Conservation (phyloP, 148 eudicot genomes). For the Simmondsia chinensis region DNA sequence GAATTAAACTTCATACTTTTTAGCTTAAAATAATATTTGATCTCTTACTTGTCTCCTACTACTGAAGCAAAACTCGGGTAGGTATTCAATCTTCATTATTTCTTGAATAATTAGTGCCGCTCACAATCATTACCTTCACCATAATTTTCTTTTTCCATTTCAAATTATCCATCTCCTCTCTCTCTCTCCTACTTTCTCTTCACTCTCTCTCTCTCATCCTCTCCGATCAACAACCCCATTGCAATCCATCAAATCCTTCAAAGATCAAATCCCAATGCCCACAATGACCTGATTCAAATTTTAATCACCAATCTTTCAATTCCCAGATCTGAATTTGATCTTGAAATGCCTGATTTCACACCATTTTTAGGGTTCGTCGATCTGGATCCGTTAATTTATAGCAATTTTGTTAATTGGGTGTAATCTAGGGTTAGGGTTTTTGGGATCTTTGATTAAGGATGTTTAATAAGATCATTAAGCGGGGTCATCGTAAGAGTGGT, state of each 20-base stretch:
- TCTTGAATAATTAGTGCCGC: background rate
- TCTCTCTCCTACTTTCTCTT: constrained; percentile 2
- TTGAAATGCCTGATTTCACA: constrained; percentile 8
- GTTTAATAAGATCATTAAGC: constrained; percentile 67
- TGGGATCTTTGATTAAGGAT: constrained; percentile 19
- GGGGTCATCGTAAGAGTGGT: constrained; percentile 40
- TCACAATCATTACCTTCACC: background rate
- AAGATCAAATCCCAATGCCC: background rate
- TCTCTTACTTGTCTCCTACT: too few relatives aligned
- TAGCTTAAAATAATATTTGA: too few relatives aligned
- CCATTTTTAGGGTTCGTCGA: constrained; percentile 3
- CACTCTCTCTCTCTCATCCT: background rate
- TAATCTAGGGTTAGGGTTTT: constrained; percentile 31
- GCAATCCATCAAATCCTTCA: background rate
- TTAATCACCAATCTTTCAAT: too few relatives aligned
- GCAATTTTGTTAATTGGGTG: background rate
- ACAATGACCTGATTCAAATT: background rate
- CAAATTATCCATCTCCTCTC: background rate
- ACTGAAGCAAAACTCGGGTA: too few relatives aligned
- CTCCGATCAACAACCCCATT: constrained; percentile 3
- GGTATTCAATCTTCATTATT: background rate
- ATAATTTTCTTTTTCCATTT: background rate
- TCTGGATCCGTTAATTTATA: constrained; percentile 5
- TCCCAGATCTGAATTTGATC: constrained; percentile 15
- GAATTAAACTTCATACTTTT: too few relatives aligned